Conservation (phyloP, 257 asterid species). For the Marsdenia floribunda region DNA sequence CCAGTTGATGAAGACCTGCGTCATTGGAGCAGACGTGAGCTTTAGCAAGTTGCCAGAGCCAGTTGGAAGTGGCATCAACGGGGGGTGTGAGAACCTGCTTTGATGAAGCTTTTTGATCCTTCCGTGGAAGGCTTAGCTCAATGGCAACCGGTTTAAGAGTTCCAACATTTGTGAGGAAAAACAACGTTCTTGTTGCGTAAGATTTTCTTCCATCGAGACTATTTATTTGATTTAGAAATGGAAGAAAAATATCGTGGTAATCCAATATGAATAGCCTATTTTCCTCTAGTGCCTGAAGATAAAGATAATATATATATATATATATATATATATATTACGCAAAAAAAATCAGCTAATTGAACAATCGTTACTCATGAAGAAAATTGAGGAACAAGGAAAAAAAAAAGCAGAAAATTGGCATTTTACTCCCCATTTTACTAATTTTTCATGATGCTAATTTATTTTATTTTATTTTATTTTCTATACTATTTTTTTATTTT, state of each 20-base stretch:
- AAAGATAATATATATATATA: too few species aligned
- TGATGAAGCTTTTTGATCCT: not conserved
- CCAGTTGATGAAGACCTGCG: constrained; percentile 14
- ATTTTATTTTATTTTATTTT: too few species aligned
- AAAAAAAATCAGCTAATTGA: too few species aligned
- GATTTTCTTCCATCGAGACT: constrained; percentile 18
- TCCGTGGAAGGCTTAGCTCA: constrained; percentile 19
- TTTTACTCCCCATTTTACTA: not conserved
- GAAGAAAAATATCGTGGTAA: constrained; percentile 15
- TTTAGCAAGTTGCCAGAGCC: constrained; percentile 16
- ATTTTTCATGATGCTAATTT: too few species aligned
- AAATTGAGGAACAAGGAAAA: not conserved
- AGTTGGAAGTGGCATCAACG: not conserved
- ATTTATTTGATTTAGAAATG: constrained; percentile 16
- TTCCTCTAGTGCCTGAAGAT: constrained; percentile 15
- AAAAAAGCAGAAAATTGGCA: not conserved
- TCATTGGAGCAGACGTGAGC: constrained; percentile 21
- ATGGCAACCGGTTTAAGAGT: constrained; percentile 13
- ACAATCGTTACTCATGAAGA: too few species aligned
- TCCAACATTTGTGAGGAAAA: not conserved
- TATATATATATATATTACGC: too few species aligned
- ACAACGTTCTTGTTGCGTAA: constrained; percentile 20
- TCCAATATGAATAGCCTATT: constrained; percentile 21
- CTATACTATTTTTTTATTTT: too few species aligned
- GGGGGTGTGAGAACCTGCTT: constrained; percentile 21